phyloP scores from a whole-genome alignment of 768 basidiomycete species.

The Ephemerocybe angulata region DNA sequence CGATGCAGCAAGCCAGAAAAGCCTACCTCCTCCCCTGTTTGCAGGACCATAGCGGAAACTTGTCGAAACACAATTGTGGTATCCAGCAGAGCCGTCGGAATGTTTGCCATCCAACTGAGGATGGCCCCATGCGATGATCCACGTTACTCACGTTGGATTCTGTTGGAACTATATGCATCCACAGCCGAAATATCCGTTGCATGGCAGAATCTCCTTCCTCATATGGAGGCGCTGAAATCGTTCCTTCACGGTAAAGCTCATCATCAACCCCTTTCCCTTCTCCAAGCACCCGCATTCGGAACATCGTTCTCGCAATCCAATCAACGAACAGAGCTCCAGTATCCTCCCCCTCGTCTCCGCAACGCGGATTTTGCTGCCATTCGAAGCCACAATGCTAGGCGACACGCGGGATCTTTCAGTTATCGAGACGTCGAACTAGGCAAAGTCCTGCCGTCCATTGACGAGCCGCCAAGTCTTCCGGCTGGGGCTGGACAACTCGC shows the following conservation, averaged over 20 bases:
- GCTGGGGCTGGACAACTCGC: slow-evolving; percentile 36
- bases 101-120: slow-evolving; percentile 79
- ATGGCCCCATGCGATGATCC: slow-evolving; percentile 71
- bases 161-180: slow-evolving; percentile 85
- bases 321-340: slow-evolving; percentile 5
- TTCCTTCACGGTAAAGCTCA: slow-evolving; percentile 42
- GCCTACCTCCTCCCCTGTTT: slow-evolving; percentile 66
- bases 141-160: slow-evolving; percentile 83
- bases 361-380: slow-evolving; percentile 20
- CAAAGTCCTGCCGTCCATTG: slow-evolving; percentile 69
- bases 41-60: slow-evolving; percentile 74
- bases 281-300: too few relatives aligned
- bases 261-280: slow-evolving; percentile 16
- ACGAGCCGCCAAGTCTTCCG: slow-evolving; percentile 35
- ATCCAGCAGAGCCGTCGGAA: slow-evolving; percentile 85
- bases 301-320: neutral
- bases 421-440: slow-evolving; percentile 89
- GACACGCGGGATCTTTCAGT: slow-evolving; percentile 95
- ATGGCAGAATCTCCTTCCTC: slow-evolving; percentile 75
- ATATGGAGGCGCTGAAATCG: slow-evolving; percentile 66
- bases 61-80: slow-evolving; percentile 81
- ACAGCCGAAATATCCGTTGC: slow-evolving; percentile 83
- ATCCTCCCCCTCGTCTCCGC: slow-evolving; percentile 29
- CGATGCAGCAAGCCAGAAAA: slow-evolving; percentile 71
- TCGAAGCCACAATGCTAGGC: slow-evolving; percentile 56